phyloP scores from a whole-genome alignment of 306 rosid genomes.

The Gleditsia sinensis region DNA sequence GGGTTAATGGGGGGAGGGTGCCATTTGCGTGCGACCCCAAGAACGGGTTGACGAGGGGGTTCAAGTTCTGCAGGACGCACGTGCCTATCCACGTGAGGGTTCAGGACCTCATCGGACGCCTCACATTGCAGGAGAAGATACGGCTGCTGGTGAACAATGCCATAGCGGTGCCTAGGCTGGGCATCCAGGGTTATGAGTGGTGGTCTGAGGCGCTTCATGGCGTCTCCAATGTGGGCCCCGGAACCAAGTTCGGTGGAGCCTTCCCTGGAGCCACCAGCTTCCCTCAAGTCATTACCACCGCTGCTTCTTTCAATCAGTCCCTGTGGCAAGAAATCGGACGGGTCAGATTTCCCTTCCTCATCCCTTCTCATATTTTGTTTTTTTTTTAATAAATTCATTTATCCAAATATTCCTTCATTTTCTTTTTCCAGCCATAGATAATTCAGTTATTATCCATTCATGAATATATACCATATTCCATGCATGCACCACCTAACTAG shows the following conservation, averaged over 20 bases:
- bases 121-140: slow-evolving; percentile 76
- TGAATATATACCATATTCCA: no score
- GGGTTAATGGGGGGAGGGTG: slow-evolving; percentile 34
- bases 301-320: slow-evolving; percentile 87
- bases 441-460: not conserved
- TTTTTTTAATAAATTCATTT: no score
- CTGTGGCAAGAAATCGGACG: slow-evolving; percentile 85
- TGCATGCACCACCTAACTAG: no score
- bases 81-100: slow-evolving; percentile 65
- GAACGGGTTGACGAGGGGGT: slow-evolving; percentile 55
- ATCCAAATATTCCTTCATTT: not conserved
- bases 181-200: slow-evolving; percentile 88
- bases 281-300: slow-evolving; percentile 97
- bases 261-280: slow-evolving; percentile 85
- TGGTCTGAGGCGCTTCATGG: slow-evolving; percentile 67
- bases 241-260: slow-evolving; percentile 80
- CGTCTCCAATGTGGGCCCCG: slow-evolving; percentile 91
- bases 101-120: slow-evolving; percentile 69
- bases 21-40: slow-evolving; percentile 85
- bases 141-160: slow-evolving; percentile 86
- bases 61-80: slow-evolving; percentile 52
- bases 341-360: slow-evolving; percentile 42
- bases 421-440: not conserved
- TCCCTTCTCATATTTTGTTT: not conserved
- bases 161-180: slow-evolving; percentile 66